phyloP scores from a whole-genome alignment of 1,284 basidiomycete genomes.

The Tilletia indica region DNA sequence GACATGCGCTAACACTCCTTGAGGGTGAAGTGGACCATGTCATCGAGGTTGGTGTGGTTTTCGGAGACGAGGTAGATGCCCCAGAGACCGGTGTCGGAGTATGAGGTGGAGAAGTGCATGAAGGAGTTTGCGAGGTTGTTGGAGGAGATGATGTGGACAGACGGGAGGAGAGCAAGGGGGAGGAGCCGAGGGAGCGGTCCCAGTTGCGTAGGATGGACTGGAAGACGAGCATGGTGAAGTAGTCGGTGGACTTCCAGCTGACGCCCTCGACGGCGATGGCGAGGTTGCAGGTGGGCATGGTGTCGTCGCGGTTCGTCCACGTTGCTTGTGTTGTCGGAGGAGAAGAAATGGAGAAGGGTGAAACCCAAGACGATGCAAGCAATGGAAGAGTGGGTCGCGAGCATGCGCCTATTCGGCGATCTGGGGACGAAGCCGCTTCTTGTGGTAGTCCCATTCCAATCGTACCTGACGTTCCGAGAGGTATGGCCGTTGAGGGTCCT shows the following conservation, averaged over 20 bases:
- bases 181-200: constrained; percentile 93
- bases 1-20: constrained; percentile 97
- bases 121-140: constrained; percentile 98
- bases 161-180: constrained; percentile 82
- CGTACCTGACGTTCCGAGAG: too few relatives aligned
- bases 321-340: too few relatives aligned
- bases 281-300: constrained; percentile 80
- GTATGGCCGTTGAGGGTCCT: too few relatives aligned
- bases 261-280: constrained; percentile 98
- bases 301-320: constrained; percentile 93
- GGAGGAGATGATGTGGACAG: constrained; percentile 87
- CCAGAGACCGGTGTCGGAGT: constrained; percentile 99
- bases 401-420: too few relatives aligned
- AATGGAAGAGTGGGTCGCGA: too few relatives aligned
- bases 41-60: constrained; percentile 83
- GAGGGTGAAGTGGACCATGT: constrained; percentile 88
- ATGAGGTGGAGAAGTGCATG: constrained; percentile 99
- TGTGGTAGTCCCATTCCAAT: too few relatives aligned
- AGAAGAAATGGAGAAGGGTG: too few relatives aligned
- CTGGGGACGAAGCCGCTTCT: too few relatives aligned
- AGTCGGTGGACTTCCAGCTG: constrained; percentile 94
- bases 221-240: constrained; percentile 99
- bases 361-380: too few relatives aligned
- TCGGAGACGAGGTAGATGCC: constrained; percentile 91
- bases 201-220: constrained; percentile 98